These are phyloP conservation scores for Dimargaris verticillata DNA, from an alignment of 192 early-diverging fungal species.

Conservation along the genomic window DNA sequence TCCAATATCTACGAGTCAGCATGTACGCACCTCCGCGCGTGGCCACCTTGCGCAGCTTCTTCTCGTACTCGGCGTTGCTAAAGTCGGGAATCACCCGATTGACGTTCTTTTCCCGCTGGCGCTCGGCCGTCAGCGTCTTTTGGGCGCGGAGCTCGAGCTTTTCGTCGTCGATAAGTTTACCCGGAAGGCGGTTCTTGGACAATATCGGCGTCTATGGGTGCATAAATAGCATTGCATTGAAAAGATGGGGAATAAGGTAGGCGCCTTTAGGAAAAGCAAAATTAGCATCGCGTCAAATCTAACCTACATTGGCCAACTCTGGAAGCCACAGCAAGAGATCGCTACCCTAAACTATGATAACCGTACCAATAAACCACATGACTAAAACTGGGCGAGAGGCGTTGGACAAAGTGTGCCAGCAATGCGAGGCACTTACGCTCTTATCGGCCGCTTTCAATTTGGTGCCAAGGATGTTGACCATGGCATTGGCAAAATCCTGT, in stretches of 20 bases:
- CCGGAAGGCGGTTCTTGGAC: conserved; percentile 61
- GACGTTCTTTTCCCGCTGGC: conserved; percentile 40
- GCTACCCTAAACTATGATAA: too few species aligned
- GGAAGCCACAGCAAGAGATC: too few species aligned
- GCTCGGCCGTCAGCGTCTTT: conserved; percentile 54
- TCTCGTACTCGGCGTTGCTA: conserved; percentile 70
- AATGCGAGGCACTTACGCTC: too few species aligned
- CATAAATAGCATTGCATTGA: too few species aligned
- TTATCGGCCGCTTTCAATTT: neutral
- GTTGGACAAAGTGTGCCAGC: too few species aligned
- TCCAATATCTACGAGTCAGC: neutral
- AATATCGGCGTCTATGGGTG: conserved; percentile 51
- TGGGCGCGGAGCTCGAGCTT: conserved; percentile 72
- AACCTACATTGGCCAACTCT: too few species aligned
- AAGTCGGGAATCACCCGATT: conserved; percentile 61
- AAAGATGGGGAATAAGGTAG: too few species aligned
- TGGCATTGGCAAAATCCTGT: neutral
- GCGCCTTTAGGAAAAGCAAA: too few species aligned
- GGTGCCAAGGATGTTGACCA: neutral
- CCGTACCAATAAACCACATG: too few species aligned
- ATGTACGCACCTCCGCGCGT: conserved; percentile 61
- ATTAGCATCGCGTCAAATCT: too few species aligned
- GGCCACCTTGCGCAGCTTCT: conserved; percentile 73
- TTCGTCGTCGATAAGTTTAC: conserved; percentile 66
- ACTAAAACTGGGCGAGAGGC: too few species aligned